Base-by-base conservation (phyloP, 2,329 filamentous ascomycete species). In the Cladosporium velox region DNA sequence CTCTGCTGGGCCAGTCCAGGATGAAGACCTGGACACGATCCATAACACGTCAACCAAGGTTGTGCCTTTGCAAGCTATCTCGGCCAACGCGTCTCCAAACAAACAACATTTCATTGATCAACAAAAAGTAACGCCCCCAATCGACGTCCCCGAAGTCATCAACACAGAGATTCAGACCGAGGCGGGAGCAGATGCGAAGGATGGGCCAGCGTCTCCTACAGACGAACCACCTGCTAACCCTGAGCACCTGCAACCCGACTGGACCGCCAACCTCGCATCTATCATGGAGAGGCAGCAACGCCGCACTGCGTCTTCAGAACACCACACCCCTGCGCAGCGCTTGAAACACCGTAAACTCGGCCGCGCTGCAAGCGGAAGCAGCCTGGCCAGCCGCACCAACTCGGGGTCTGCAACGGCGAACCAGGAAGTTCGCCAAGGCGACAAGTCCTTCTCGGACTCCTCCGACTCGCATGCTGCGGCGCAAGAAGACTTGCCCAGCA, bases 321-420 rank as follows among this genome's bases (percentile, higher is more conserved):
- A 60, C 49, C 55, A 30, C 8, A 44, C 38, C 14, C 64, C 34
- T 54, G 64, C 64, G 3, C 73, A 72, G 61, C 69, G 74, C 12
- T 54, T 60, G 1, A 76, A 75, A 67, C 64, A 72, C 44, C 69
- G 73, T 1, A 72, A 72, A 14, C 67, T 77, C 3, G 75, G 75
- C 38, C 72, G 75, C 18, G 73, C 74, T 35, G 30, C 72, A 15
- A 74, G 72, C 61, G 70, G 72, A 15, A 65, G 64, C n/a, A 65
- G 64, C 38, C 18, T 65, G 2, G 41, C 30, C 18, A 59, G 35
- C 26, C 64, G 64, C 32, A 66, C 63, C 32, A 65, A 38, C 47
- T 55, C 49, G 15, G 49, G 38, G 24, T 60, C 55, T 24, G 28
- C 32, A 15, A 35, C 32, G 4, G 32, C 34, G 4, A 52, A 24